Evolutionary conservation across 257 asterid genomes (phyloP).

Genomic region (Solanum virginianum): DNA sequence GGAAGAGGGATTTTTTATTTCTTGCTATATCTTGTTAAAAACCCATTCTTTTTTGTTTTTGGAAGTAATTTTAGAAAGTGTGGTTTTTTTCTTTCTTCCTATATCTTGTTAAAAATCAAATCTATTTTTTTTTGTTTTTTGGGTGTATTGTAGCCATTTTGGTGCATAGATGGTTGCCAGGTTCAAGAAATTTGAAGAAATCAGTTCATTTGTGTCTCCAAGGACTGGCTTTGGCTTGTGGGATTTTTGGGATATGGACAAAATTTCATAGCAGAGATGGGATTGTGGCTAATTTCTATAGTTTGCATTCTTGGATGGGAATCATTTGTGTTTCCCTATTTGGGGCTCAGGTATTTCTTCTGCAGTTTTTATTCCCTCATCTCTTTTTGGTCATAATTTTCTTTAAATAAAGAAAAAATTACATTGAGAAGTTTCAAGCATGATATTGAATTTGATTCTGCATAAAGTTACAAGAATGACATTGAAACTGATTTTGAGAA

Average conservation of each 20-base stretch:
- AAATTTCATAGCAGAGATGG: slow-evolving; percentile 72
- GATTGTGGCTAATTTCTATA: slow-evolving; percentile 70
- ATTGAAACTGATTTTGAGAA: background rate
- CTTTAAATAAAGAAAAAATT: background rate
- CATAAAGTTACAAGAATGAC: background rate
- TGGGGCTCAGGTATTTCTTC: slow-evolving; percentile 65
- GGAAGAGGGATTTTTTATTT: background rate
- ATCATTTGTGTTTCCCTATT: slow-evolving; percentile 49
- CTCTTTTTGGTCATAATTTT: background rate
- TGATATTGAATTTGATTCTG: background rate
- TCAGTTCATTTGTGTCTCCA: slow-evolving; percentile 72
- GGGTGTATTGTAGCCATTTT: slow-evolving; percentile 48
- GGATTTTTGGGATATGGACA: slow-evolving; percentile 83
- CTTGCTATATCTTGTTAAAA: background rate
- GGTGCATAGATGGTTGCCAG: slow-evolving; percentile 84
- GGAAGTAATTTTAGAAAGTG: background rate
- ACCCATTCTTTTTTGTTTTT: background rate
- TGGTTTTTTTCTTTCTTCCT: background rate
- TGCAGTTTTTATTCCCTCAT: background rate
- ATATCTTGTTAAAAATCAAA: background rate
- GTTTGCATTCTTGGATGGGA: slow-evolving; percentile 97
- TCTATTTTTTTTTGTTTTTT: background rate
- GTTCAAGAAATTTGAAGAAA: slow-evolving; percentile 75
- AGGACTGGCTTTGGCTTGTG: slow-evolving; percentile 82
- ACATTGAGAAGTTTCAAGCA: background rate